Evolutionary conservation across 306 rosid genomes (phyloP), one percentile per base, ranked within the genome.

Genomic region (Citrullus colocynthis): DNA sequence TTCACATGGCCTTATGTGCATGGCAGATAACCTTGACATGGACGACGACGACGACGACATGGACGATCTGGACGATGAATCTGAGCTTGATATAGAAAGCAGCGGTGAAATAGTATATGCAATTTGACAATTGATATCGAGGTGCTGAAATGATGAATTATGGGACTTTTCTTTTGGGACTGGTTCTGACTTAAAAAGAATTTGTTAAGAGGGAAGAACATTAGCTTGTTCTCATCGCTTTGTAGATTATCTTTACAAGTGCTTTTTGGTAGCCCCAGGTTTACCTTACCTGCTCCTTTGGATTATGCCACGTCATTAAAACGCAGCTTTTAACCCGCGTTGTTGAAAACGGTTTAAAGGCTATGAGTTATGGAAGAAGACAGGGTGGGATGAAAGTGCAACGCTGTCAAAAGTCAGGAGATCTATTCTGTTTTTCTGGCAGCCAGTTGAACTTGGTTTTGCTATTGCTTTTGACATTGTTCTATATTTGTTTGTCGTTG

Each of bases 41-140:
- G 97, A 92, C 2, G 59, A 93, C 16, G 92, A 88, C 79, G 92
- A 88, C 79, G 76, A 93, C 24, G 92, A 88, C 85, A 89, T 88
- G 89, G 98, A 88, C 8, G 98, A 89, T 72, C 55, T 86, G 6
- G 95, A 90, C 28, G 87, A 92, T 9, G 97, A 92, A 63, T 92
- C 89, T 14, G 93, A 95, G 80, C 98, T 89, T 32, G 97, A 90
- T 78, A 83, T 88, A 36, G 98, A 95, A 81, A 95, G 97, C 86
- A 95, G 97, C 34, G 98, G 93, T 79, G 97, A 92, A 83, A 92
- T 95, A 57, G 97, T 95, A 34, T 95, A 90, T 84, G 98, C 98
- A 67, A 84, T 90, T 55, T 92, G 83, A 85, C 77, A 36, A 52
- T 51, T 39, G 67, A 54, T 39, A 74, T 34, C 2, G 5, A 32